Conservation (phyloP, 2,329 filamentous ascomycete genomes). For the Lachnellula willkommii region DNA sequence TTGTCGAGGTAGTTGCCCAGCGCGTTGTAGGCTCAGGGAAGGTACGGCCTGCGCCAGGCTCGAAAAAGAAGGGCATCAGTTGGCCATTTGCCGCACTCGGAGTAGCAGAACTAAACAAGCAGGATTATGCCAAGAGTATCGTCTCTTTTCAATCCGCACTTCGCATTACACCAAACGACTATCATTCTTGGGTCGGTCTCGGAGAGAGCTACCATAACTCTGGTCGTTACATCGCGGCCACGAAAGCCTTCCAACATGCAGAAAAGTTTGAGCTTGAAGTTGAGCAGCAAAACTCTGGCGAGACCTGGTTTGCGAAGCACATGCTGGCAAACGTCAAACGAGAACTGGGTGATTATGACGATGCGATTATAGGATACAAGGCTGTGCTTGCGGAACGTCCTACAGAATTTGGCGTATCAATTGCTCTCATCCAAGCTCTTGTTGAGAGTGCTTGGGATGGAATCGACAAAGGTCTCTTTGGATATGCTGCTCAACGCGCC, state of each 20-base stretch:
- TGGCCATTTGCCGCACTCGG: constrained; percentile 95
- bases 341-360: constrained; percentile 84
- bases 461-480: constrained; percentile 79
- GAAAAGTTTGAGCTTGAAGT: constrained; percentile 64
- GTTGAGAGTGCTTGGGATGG: constrained; percentile 75
- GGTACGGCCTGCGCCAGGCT: constrained; percentile 82
- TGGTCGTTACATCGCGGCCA: constrained; percentile 88
- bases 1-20: constrained; percentile 87
- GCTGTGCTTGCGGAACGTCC: constrained; percentile 63
- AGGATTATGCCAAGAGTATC: constrained; percentile 83
- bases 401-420: constrained; percentile 76
- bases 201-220: constrained; percentile 98
- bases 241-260: constrained; percentile 82
- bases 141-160: constrained; percentile 88
- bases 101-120: constrained; percentile 89
- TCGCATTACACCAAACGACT: constrained; percentile 76
- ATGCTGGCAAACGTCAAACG: constrained; percentile 94
- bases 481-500: constrained; percentile 70
- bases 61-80: constrained; percentile 85
- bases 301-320: constrained; percentile 93
- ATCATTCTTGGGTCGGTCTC: constrained; percentile 92
- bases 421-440: constrained; percentile 82
- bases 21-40: constrained; percentile 93
- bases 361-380: constrained; percentile 72
- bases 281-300: constrained; percentile 50